Conservation (phyloP, 2,329 filamentous ascomycete species). For the Chaetomiaceae sp. region DNA sequence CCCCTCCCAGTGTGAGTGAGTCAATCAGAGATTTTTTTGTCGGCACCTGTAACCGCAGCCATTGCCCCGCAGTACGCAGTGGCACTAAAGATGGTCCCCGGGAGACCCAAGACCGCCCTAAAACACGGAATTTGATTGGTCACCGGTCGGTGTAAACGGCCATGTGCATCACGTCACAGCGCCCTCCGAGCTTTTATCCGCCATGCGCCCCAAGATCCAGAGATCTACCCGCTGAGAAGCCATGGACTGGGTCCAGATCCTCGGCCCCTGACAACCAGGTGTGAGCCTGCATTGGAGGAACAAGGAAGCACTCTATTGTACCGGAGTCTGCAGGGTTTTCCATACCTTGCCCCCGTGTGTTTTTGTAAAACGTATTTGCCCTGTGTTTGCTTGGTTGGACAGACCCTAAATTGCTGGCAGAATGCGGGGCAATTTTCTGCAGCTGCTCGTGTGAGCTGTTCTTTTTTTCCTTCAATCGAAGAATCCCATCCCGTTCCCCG, state of each 20-base stretch:
- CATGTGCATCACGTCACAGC: conserved; percentile 18
- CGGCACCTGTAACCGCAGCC: conserved; percentile 17
- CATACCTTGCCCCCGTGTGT: no score
- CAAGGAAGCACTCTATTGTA: no score
- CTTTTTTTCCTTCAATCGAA: neutral
- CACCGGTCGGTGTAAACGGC: conserved; percentile 13
- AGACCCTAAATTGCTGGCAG: neutral
- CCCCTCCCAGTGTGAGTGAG: conserved; percentile 24
- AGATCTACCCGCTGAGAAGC: neutral
- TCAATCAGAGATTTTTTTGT: conserved; percentile 29
- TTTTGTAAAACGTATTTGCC: no score
- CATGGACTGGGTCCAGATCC: neutral
- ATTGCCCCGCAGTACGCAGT: conserved; percentile 28
- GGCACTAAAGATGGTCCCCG: conserved; percentile 19
- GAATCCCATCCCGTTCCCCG: neutral
- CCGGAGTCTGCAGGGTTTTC: no score
- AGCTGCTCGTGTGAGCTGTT: conserved; percentile 9
- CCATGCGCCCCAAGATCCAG: neutral
- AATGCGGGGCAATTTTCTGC: neutral
- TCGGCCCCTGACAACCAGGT: neutral
- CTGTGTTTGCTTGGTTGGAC: neutral
- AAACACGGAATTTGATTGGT: conserved; percentile 22
- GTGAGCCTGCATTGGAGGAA: no score
- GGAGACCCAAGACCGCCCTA: conserved; percentile 11
- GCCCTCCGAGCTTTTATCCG: conserved; percentile 14